These are phyloP conservation scores for Penicillium parvum DNA, from an alignment of 495 filamentous ascomycete species.

Conservation along the genomic window DNA sequence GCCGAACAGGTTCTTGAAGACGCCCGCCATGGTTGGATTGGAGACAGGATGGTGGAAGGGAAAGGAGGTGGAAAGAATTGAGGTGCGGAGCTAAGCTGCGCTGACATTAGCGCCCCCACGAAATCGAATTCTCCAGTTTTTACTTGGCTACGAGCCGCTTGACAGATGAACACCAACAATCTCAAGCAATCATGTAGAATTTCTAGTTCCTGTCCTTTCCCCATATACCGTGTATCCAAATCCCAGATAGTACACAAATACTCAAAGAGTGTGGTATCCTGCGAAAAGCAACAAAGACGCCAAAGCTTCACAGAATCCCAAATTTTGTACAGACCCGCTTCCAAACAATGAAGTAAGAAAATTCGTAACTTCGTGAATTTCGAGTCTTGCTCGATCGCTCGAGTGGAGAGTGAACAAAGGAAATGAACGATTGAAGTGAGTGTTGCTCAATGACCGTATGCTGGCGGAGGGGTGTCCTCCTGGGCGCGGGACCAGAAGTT, in stretches of 20 bases:
- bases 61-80: conserved; percentile 31
- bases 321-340: conserved; percentile 29
- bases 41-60: conserved; percentile 16
- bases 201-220: conserved; percentile 5
- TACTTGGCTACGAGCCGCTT: conserved; percentile 3
- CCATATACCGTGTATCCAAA: conserved; percentile 2
- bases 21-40: conserved; percentile 54
- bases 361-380: conserved; percentile 38
- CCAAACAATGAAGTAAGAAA: conserved; percentile 16
- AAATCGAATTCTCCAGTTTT: conserved; percentile 22
- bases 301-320: conserved; percentile 14
- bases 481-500: conserved; percentile 39
- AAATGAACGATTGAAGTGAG: conserved; percentile 6
- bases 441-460: conserved; percentile 42
- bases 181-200: neutral
- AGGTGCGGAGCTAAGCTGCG: conserved; percentile 28
- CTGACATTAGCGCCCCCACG: conserved; percentile 26
- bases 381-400: conserved; percentile 24
- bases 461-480: conserved; percentile 42
- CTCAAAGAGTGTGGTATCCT: conserved; percentile 28
- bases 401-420: conserved; percentile 10
- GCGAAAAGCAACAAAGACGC: conserved; percentile 19
- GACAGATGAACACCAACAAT: neutral
- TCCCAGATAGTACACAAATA: conserved; percentile 15
- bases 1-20: conserved; percentile 65